phyloP scores from a whole-genome alignment of 352 stramenopile species.

The Globisporangium parvum region DNA sequence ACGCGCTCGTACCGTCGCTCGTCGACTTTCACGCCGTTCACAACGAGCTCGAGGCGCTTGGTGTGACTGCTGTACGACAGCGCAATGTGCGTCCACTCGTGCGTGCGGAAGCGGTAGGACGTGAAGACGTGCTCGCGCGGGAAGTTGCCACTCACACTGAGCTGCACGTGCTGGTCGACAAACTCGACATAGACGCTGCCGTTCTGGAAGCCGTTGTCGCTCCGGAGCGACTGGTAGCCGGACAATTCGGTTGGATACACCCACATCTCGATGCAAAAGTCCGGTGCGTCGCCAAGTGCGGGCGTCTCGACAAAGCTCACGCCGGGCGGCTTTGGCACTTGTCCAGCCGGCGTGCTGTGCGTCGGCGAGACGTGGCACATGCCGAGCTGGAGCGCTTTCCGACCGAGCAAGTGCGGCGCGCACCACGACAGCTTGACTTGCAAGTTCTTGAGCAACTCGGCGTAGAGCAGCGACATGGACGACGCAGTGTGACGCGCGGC shows the following conservation, averaged over 20 bases:
- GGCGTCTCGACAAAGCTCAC: constrained; percentile 65
- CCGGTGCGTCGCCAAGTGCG: constrained; percentile 43
- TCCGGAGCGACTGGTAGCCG: constrained; percentile 61
- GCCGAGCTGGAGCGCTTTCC: constrained; percentile 69
- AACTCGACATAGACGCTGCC: constrained; percentile 75
- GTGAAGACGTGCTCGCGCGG: constrained; percentile 70
- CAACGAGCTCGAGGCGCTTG: constrained; percentile 28
- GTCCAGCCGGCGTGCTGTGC: constrained; percentile 8
- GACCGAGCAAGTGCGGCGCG: constrained; percentile 21
- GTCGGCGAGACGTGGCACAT: constrained; percentile 16
- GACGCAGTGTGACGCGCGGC: constrained; percentile 53
- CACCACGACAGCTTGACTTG: constrained; percentile 53
- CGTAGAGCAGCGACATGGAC: constrained; percentile 70
- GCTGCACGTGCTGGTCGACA: constrained; percentile 52
- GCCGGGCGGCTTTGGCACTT: constrained; percentile 36
- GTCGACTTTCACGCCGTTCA: constrained; percentile 46
- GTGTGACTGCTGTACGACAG: constrained; percentile 36
- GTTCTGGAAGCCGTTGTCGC: constrained; percentile 63
- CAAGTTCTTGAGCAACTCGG: constrained; percentile 57
- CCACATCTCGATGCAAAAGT: constrained; percentile 83
- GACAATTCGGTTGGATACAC: constrained; percentile 58
- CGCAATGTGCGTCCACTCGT: constrained; percentile 68
- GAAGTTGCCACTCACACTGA: constrained; percentile 65
- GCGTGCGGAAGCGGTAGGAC: constrained; percentile 36
- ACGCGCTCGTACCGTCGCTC: constrained; percentile 37